These are phyloP conservation scores for Tylopilus balloui DNA, from an alignment of 768 basidiomycete genomes.

Conservation along the genomic window DNA sequence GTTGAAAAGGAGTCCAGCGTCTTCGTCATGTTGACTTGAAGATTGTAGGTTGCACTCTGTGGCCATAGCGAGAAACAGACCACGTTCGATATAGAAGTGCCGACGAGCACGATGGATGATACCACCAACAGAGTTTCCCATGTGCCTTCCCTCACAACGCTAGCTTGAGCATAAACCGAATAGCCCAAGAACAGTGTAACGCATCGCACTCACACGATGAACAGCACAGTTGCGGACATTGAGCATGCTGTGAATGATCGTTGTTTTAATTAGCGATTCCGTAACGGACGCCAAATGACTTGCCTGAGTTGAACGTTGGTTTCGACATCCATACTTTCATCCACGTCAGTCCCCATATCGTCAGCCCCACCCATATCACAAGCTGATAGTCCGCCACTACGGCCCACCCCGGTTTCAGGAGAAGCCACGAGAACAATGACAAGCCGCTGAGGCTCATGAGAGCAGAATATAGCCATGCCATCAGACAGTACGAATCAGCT, in stretches of 20 bases:
- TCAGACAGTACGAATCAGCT: conserved; percentile 75
- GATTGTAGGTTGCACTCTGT: conserved; percentile 73
- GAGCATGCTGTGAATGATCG: conserved; percentile 55
- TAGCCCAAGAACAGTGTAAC: neutral
- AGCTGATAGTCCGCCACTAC: conserved; percentile 71
- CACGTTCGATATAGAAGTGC: conserved; percentile 73
- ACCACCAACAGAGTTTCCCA: conserved; percentile 68
- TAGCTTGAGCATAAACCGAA: conserved; percentile 26
- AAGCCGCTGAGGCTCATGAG: conserved; percentile 73
- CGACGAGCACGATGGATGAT: conserved; percentile 70
- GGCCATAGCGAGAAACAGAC: conserved; percentile 85
- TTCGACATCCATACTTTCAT: conserved; percentile 89
- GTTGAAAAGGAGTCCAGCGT: conserved; percentile 88
- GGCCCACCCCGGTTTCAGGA: conserved; percentile 63
- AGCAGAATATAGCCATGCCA: conserved; percentile 65
- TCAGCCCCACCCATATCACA: conserved; percentile 78
- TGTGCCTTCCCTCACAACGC: conserved; percentile 88
- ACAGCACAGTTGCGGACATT: conserved; percentile 80
- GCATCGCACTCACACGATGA: conserved; percentile 59
- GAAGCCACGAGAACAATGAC: conserved; percentile 75
- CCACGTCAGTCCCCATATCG: conserved; percentile 82
- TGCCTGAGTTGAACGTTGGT: conserved; percentile 86
- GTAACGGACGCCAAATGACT: conserved; percentile 4
- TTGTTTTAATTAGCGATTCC: neutral
- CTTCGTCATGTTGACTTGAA: conserved; percentile 81